A percentile compares a stretch with the other conserved stretches of the same genome.
These are phyloP conservation scores for Trichothecium sympodiale DNA, from an alignment of 2,329 filamentous ascomycete genomes.

Conservation along the genomic window DNA sequence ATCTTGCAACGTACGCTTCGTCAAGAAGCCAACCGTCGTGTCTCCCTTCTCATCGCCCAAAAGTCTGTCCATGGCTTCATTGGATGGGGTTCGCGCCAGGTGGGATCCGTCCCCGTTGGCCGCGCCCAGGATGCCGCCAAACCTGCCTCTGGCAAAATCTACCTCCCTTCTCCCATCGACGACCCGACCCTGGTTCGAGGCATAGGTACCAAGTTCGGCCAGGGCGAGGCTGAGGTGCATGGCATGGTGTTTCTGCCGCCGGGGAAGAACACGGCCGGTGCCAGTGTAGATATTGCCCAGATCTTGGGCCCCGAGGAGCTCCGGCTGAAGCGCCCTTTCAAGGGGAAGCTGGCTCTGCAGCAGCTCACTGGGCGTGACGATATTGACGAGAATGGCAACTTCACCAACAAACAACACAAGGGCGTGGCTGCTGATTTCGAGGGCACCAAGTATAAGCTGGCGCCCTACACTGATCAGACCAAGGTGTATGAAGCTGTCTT, in stretches of 20 bases:
- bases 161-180: conserved; percentile 76
- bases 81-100: conserved; percentile 71
- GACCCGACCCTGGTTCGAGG: conserved; percentile 74
- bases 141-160: conserved; percentile 67
- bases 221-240: conserved; percentile 57
- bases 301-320: conserved; percentile 73
- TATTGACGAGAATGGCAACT: conserved; percentile 53
- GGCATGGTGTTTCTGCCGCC: conserved; percentile 82
- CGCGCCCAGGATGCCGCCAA: conserved; percentile 84
- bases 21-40: conserved; percentile 75
- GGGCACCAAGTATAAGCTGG: conserved; percentile 76
- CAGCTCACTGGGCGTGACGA: conserved; percentile 77
- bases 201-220: conserved; percentile 72
- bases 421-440: conserved; percentile 51
- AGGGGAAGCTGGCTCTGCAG: conserved; percentile 58
- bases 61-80: conserved; percentile 95
- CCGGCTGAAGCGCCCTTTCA: conserved; percentile 78
- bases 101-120: conserved; percentile 86
- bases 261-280: conserved; percentile 62
- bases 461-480: conserved; percentile 88
- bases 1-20: conserved; percentile 86
- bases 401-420: conserved; percentile 42
- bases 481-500: conserved; percentile 92
- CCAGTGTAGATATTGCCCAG: conserved; percentile 74
- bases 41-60: conserved; percentile 86